Evolutionary conservation across 805 yeast genomes (phyloP).

Genomic region (Saccharomyces mikatae): DNA sequence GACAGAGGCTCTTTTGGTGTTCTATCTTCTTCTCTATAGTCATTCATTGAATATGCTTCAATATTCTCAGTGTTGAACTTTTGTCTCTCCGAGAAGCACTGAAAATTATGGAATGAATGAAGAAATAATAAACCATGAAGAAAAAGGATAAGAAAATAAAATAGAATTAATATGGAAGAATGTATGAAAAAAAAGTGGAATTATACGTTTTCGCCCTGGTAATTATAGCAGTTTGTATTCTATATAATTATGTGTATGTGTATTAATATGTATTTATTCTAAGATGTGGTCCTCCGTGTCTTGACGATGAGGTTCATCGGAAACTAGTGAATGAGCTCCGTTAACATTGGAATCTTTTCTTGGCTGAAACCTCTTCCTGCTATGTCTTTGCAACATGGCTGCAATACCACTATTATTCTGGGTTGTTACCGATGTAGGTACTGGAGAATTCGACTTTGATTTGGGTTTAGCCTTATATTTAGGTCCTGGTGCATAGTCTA

Average conservation of each 20-base stretch:
- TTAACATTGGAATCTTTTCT: background rate
- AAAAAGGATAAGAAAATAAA: background rate
- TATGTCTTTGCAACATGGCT: background rate
- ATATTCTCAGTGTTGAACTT: background rate
- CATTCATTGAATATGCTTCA: background rate
- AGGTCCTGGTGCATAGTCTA: conserved; percentile 1
- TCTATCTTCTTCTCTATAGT: background rate
- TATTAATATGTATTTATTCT: background rate
- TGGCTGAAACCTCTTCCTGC: background rate
- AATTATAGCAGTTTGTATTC: background rate
- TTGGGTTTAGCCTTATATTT: background rate
- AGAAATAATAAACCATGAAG: background rate
- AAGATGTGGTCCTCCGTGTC: background rate
- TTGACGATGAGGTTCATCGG: background rate
- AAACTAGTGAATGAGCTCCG: background rate
- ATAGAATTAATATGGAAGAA: background rate
- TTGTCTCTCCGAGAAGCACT: background rate
- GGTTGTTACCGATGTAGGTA: background rate
- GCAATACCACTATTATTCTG: background rate
- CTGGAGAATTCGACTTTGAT: conserved; percentile 1
- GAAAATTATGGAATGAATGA: background rate
- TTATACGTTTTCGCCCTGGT: background rate
- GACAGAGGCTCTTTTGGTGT: background rate
- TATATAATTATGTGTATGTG: background rate
- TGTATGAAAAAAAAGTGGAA: background rate